phyloP scores from a whole-genome alignment of 331 rosid genomes.

The Stylosanthes scabra region DNA sequence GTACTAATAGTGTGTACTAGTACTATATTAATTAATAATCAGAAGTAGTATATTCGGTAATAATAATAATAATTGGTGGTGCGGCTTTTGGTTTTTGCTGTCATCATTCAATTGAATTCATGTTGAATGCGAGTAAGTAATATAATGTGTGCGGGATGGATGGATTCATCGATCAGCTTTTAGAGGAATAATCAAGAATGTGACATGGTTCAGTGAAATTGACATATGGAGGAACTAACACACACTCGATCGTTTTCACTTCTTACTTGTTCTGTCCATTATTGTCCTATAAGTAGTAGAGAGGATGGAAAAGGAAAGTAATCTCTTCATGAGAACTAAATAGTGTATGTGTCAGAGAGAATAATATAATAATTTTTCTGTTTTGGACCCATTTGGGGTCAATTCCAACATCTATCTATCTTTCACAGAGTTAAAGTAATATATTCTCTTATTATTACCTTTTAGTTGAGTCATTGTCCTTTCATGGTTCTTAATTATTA shows the following conservation, averaged over 20 bases:
- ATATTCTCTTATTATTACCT: neutral
- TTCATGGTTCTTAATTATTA: neutral
- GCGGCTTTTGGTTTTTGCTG: too few species aligned
- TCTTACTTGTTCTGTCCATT: slow-evolving; percentile 32
- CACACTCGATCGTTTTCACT: slow-evolving; percentile 35
- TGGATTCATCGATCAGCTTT: slow-evolving; percentile 18
- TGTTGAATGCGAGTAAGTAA: too few species aligned
- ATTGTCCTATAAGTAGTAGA: neutral
- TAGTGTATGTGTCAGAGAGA: slow-evolving; percentile 40
- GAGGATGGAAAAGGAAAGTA: slow-evolving; percentile 25
- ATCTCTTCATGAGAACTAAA: too few species aligned
- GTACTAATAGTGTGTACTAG: too few species aligned
- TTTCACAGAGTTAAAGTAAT: neutral
- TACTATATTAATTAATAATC: too few species aligned
- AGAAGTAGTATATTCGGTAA: too few species aligned
- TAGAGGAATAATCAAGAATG: slow-evolving; percentile 31
- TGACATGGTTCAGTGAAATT: slow-evolving; percentile 38
- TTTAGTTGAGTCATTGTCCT: neutral
- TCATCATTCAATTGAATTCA: too few species aligned
- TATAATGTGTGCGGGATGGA: slow-evolving; percentile 11
- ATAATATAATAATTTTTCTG: slow-evolving; percentile 33
- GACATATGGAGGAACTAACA: slow-evolving; percentile 21
- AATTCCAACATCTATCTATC: neutral
- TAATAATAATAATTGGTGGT: too few species aligned
- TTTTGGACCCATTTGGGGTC: slow-evolving; percentile 41